Evolutionary conservation across 2,329 filamentous ascomycete genomes (phyloP).

Genomic region (Aspergillus luchuensis): DNA sequence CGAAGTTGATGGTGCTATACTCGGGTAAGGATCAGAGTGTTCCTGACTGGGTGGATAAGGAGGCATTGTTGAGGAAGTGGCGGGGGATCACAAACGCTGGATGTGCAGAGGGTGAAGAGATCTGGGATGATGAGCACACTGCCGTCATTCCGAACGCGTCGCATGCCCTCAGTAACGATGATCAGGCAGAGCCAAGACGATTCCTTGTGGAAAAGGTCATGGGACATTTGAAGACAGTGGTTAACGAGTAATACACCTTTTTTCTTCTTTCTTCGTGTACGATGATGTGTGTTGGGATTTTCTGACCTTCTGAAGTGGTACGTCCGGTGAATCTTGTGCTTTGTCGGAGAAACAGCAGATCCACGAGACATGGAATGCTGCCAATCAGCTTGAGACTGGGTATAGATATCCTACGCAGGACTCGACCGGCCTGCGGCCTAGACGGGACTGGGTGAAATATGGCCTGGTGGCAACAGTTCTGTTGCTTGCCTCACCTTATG

Average conservation of each 20-base stretch:
- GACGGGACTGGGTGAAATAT: too few relatives aligned
- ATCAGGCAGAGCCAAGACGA: slow-evolving; percentile 33
- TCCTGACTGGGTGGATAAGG: slow-evolving; percentile 51
- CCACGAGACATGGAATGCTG: too few relatives aligned
- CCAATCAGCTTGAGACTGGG: too few relatives aligned
- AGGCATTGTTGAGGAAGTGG: slow-evolving; percentile 46
- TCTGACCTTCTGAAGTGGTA: too few relatives aligned
- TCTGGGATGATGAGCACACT: slow-evolving; percentile 53
- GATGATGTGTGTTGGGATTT: too few relatives aligned
- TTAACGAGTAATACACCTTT: neutral
- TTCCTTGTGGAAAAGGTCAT: slow-evolving; percentile 32
- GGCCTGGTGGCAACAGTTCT: too few relatives aligned
- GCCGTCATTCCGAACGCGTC: slow-evolving; percentile 48
- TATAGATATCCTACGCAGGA: too few relatives aligned
- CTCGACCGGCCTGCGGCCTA: too few relatives aligned
- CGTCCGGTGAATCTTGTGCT: too few relatives aligned
- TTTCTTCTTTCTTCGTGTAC: neutral
- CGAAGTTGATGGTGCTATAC: slow-evolving; percentile 50
- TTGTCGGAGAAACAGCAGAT: too few relatives aligned
- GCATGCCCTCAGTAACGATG: slow-evolving; percentile 40
- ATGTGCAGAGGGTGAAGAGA: slow-evolving; percentile 27
- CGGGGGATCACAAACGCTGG: slow-evolving; percentile 38
- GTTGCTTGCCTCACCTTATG: too few relatives aligned
- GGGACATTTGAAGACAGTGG: slow-evolving; percentile 23
- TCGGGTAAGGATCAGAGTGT: slow-evolving; percentile 51